phyloP scores from a whole-genome alignment of 306 rosid species.

The Mimosa pudica region DNA sequence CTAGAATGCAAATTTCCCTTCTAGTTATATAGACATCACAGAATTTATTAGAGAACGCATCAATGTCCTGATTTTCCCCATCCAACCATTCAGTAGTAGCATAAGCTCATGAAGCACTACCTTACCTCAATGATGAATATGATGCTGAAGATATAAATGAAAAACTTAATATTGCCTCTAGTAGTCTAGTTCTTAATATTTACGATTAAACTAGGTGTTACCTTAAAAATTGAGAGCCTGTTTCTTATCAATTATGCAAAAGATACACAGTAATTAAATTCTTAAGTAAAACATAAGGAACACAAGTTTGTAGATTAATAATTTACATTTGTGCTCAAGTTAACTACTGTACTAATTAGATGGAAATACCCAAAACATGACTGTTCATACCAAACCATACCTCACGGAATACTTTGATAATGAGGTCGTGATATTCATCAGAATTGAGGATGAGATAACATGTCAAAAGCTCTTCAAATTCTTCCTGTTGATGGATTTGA shows the following conservation, averaged over 20 bases:
- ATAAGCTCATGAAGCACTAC: not conserved
- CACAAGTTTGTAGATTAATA: slow-evolving; percentile 19
- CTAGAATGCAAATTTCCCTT: too few relatives aligned
- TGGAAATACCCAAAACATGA: slow-evolving; percentile 41
- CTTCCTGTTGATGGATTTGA: slow-evolving; percentile 57
- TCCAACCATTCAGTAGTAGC: not conserved
- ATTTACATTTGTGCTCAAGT: slow-evolving; percentile 23
- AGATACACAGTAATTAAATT: slow-evolving; percentile 3
- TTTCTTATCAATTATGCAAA: not conserved
- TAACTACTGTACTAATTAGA: slow-evolving; percentile 15
- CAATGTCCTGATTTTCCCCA: not conserved
- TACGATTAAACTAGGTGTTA: too few relatives aligned
- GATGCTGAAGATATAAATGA: not conserved
- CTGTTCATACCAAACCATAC: slow-evolving; percentile 79
- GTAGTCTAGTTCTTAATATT: too few relatives aligned
- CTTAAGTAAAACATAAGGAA: slow-evolving; percentile 22
- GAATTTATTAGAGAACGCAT: not conserved
- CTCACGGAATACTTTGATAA: slow-evolving; percentile 82
- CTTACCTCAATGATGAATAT: not conserved
- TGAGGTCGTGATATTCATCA: slow-evolving; percentile 81
- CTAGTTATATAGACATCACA: not conserved
- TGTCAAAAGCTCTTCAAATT: slow-evolving; percentile 85
- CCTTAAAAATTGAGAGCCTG: too few relatives aligned
- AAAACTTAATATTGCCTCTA: not conserved
- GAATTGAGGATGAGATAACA: slow-evolving; percentile 84